A percentile compares a stretch with the other conserved stretches of the same genome.
phyloP scores from a whole-genome alignment of 805 yeast genomes.

The Phaffomyces thermotolerans region DNA sequence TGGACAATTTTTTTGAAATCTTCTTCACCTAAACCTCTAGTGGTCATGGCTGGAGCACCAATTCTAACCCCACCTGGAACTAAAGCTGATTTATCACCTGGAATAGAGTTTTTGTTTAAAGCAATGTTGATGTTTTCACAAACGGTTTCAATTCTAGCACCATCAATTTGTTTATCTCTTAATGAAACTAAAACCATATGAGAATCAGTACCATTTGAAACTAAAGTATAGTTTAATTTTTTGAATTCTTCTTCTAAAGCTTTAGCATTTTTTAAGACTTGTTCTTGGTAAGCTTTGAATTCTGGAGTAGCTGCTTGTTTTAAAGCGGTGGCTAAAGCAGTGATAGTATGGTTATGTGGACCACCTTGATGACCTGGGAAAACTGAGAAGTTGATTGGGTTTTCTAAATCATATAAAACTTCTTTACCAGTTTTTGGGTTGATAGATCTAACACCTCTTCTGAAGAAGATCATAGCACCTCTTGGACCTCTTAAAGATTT shows the following conservation, averaged over 20 bases:
- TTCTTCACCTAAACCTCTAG: conserved; percentile 76
- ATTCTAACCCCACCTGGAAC: conserved; percentile 95
- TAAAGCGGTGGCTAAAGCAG: conserved; percentile 92
- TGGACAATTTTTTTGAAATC: conserved; percentile 79
- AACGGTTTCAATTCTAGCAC: conserved; percentile 91
- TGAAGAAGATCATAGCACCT: conserved; percentile 96
- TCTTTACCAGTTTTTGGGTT: conserved; percentile 76
- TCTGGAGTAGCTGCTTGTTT: conserved; percentile 89
- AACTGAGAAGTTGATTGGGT: conserved; percentile 89
- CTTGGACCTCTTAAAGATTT: conserved; percentile 98
- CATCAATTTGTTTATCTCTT: conserved; percentile 73
- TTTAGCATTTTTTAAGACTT: conserved; percentile 76
- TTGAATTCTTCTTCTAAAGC: conserved; percentile 64
- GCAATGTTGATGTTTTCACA: conserved; percentile 90
- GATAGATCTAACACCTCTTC: conserved; percentile 84
- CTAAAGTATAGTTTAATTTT: conserved; percentile 63
- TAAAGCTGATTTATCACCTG: conserved; percentile 92
- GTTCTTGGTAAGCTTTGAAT: conserved; percentile 76
- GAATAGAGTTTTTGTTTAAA: conserved; percentile 91
- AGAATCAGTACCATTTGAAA: conserved; percentile 90
- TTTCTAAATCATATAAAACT: conserved; percentile 78
- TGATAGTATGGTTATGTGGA: conserved; percentile 96
- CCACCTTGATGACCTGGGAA: conserved; percentile 99
- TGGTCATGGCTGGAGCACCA: conserved; percentile 98
- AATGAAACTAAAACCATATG: conserved; percentile 84